Conservation (phyloP, 345 rosid species). For the Alliaria petiolata region DNA sequence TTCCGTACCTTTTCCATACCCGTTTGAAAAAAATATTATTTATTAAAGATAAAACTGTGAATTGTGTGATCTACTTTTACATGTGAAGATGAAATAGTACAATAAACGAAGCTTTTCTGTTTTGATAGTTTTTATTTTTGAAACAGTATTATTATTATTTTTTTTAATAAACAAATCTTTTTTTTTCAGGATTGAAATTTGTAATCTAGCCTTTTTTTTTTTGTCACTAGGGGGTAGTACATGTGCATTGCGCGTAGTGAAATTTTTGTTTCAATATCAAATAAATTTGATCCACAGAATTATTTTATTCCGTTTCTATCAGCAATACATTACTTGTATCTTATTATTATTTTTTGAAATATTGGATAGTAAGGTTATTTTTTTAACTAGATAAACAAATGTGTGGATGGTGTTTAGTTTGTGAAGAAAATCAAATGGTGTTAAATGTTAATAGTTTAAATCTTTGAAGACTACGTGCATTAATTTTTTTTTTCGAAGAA, state of each 20-base stretch:
- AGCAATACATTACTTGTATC: too few relatives aligned
- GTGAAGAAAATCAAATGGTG: too few relatives aligned
- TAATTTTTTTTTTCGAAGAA: too few relatives aligned
- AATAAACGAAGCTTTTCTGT: not conserved
- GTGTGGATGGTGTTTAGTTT: not conserved
- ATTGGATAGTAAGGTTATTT: too few relatives aligned
- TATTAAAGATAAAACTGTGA: slow-evolving; percentile 13
- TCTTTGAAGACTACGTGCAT: slow-evolving; percentile 7
- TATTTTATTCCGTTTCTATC: not conserved
- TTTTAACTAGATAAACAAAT: not conserved
- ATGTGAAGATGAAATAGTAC: not conserved
- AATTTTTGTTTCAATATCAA: not conserved
- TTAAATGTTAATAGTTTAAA: not conserved
- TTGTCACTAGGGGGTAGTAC: too few relatives aligned
- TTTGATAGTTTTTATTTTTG: not conserved
- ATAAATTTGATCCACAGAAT: not conserved
- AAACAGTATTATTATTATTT: too few relatives aligned
- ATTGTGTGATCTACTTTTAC: not conserved
- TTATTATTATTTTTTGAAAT: too few relatives aligned
- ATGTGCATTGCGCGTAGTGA: too few relatives aligned
- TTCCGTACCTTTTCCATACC: too few relatives aligned
- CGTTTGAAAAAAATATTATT: too few relatives aligned
- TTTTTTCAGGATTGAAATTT: not conserved
- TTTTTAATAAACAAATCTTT: not conserved
- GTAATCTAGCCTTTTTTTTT: not conserved